Base-by-base conservation (phyloP, 1,284 basidiomycete species). In the Tilletiopsis washingtonensis region DNA sequence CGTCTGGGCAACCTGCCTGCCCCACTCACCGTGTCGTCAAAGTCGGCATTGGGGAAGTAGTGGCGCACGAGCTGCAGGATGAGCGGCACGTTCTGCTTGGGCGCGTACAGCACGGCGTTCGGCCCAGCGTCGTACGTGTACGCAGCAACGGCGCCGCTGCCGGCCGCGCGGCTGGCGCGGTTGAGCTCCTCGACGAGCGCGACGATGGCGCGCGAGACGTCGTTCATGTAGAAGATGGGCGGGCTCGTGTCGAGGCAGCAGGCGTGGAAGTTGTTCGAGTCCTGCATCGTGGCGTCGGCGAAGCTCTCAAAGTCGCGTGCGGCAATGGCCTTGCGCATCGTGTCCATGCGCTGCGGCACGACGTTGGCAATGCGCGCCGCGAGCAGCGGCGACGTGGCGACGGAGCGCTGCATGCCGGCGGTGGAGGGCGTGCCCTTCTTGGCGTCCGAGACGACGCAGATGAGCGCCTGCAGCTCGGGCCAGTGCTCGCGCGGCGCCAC, bases 151-250 rank as follows among this genome's bases (percentile, higher is more conserved):
- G 83, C 77, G 0, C 83, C 82, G n/a, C 9, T n/a, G 9, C 29
- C 29, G 7, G 76, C 75, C 40, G 76, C 82, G 40, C 84, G 73
- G 2, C 82, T 80, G 32, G 87, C 78, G n/a, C 91, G 82, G 77
- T 99, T 99, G 77, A 91, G 84, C 76, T 97, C 94, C 51, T 88
- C 85, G 57, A 98, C 80, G 24, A 73, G 58, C 51, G 62, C 60
- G 21, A 73, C 62, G 39, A 73, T 69, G 34, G 63, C 64, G 27
- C 70, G 81, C 57, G 84, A 87, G 61, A 91, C 88, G 75, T 99
- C 93, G 78, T 97, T 98, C 82, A 99, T 85, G 79, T 99, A 98
- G 75, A 98, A 97, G 76, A 98, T 98, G 41, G 93, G 94, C 1
- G 93, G 94, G 42, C 85, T 81, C 0, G 93, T 98, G 77, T 99